Conservation (phyloP, 805 yeast genomes). For the Metschnikowia orientalis region DNA sequence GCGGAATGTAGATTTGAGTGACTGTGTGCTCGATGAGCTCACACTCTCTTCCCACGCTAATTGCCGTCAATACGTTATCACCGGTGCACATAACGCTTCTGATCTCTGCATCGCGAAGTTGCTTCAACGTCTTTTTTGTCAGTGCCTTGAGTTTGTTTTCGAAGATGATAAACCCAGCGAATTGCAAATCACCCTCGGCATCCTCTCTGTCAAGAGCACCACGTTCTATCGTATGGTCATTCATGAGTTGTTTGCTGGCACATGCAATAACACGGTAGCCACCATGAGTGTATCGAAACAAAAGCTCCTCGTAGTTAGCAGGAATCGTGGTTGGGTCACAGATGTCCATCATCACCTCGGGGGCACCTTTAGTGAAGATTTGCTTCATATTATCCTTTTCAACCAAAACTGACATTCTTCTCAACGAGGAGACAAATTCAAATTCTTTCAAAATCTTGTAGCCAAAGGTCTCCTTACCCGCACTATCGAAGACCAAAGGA, state of each 20-base stretch:
- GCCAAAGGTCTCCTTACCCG: conserved; percentile 18
- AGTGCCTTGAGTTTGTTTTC: conserved; percentile 82
- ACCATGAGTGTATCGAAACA: conserved; percentile 83
- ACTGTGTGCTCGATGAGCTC: conserved; percentile 49
- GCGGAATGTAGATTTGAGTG: conserved; percentile 49
- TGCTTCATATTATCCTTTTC: conserved; percentile 16
- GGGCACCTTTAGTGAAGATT: conserved; percentile 88
- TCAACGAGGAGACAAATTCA: conserved; percentile 78
- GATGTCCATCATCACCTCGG: conserved; percentile 81
- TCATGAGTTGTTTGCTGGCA: conserved; percentile 55
- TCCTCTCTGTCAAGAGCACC: conserved; percentile 48
- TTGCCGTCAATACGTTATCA: conserved; percentile 90
- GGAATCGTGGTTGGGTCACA: conserved; percentile 76
- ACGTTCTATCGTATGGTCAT: conserved; percentile 6
- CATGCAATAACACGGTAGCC: conserved; percentile 96
- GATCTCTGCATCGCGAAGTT: conserved; percentile 62
- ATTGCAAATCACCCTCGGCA: conserved; percentile 64
- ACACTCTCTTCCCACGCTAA: conserved; percentile 88
- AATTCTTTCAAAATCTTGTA: conserved; percentile 47
- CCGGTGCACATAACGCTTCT: conserved; percentile 97
- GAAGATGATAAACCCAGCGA: conserved; percentile 86
- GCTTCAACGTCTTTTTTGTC: conserved; percentile 56
- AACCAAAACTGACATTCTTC: conserved; percentile 87
- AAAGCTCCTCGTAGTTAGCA: conserved; percentile 60
- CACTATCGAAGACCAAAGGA: conserved; percentile 17